Evolutionary conservation across 441 rosid genomes (phyloP).

Genomic region (Caryocar brasiliense): DNA sequence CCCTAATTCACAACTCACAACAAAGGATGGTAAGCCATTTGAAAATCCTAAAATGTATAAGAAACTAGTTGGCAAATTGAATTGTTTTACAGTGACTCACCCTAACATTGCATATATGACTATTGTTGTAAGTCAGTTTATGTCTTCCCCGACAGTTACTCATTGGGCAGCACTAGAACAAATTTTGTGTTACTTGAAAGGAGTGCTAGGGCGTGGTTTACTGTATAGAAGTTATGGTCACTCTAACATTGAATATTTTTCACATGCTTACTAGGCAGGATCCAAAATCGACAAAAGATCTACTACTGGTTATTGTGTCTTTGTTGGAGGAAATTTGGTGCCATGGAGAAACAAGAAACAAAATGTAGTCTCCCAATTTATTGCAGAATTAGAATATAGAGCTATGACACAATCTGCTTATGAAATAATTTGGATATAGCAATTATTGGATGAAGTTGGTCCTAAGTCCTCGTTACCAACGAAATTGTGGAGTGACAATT

Average conservation of each 20-base stretch:
- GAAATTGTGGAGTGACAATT: not conserved
- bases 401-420: not conserved
- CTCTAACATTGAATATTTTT: not conserved
- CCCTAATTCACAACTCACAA: not conserved
- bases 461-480: not conserved
- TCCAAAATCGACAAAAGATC: not conserved
- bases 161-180: not conserved
- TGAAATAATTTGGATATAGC: not conserved
- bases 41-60: not conserved
- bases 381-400: not conserved
- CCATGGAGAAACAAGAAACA: slow-evolving; percentile 3
- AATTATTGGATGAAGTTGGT: not conserved
- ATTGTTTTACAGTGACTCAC: not conserved
- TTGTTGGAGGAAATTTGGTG: slow-evolving; percentile 5
- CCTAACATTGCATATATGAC: not conserved
- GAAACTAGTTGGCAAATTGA: slow-evolving; percentile 1
- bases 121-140: not conserved
- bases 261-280: not conserved
- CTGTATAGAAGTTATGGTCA: not conserved
- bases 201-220: not conserved
- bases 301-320: not conserved
- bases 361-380: not conserved
- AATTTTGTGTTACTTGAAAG: not conserved
- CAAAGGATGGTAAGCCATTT: not conserved
- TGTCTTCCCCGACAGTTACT: not conserved